phyloP scores from a whole-genome alignment of 2,329 filamentous ascomycete genomes.

The Penicillium sumatraense region DNA sequence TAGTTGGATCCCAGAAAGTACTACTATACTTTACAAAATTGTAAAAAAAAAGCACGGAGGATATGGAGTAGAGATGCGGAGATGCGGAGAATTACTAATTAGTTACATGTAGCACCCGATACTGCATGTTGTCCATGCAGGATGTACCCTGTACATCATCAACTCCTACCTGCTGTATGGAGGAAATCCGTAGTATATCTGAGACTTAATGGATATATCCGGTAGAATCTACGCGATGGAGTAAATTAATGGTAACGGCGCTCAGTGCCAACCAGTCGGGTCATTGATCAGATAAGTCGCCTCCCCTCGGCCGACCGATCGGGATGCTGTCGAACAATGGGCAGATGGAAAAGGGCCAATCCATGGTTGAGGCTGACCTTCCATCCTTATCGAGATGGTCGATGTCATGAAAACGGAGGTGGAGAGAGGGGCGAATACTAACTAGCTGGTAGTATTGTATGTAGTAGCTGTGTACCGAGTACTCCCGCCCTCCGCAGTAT shows the following conservation, averaged over 20 bases:
- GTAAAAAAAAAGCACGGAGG: too few species aligned
- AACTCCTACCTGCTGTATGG: too few species aligned
- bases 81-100: conserved; percentile 31
- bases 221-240: neutral
- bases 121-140: conserved; percentile 10
- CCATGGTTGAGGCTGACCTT: conserved; percentile 19
- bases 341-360: conserved; percentile 3
- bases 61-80: too few species aligned
- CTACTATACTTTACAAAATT: too few species aligned
- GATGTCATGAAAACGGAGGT: conserved; percentile 25
- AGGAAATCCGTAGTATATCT: too few species aligned
- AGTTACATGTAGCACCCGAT: too few species aligned
- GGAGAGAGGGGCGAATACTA: neutral
- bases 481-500: too few species aligned
- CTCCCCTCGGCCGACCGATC: conserved; percentile 12
- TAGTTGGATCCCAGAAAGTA: neutral
- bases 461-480: too few species aligned
- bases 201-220: too few species aligned
- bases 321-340: conserved; percentile 18
- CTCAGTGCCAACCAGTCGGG: neutral
- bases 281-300: conserved; percentile 19
- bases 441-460: neutral
- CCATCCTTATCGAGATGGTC: conserved; percentile 15
- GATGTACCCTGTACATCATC: neutral
- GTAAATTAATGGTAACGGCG: neutral